Percentiles rank a stretch among this genome's conserved stretches.
phyloP scores from a whole-genome alignment of 2,329 filamentous ascomycete genomes.

The Fusarium sp. region DNA sequence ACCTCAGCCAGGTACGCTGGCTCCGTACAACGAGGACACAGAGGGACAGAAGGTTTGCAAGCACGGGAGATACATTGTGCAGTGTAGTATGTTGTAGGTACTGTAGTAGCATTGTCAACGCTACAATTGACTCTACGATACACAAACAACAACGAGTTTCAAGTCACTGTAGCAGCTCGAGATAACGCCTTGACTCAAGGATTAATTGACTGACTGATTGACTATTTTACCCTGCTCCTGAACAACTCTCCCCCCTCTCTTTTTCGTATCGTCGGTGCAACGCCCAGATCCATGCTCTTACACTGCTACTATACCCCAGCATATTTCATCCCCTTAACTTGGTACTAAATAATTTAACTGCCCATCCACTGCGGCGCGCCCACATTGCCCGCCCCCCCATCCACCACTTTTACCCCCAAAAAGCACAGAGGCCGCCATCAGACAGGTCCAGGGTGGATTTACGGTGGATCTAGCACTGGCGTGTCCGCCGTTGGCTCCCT shows the following conservation, averaged over 20 bases:
- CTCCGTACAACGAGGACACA: constrained; percentile 7
- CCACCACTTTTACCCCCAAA: constrained; percentile 36
- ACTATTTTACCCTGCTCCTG: constrained; percentile 15
- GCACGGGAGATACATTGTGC: neutral
- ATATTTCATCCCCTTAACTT: constrained; percentile 44
- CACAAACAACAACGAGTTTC: constrained; percentile 23
- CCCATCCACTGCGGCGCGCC: constrained; percentile 39
- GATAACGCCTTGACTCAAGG: constrained; percentile 25
- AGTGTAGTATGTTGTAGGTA: constrained; percentile 1
- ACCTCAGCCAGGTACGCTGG: neutral
- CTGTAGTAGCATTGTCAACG: neutral
- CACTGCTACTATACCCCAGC: constrained; percentile 41
- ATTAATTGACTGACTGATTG: neutral
- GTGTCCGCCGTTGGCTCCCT: constrained; percentile 41
- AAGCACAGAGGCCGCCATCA: constrained; percentile 45
- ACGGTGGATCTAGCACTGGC: constrained; percentile 46
- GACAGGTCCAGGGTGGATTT: constrained; percentile 46
- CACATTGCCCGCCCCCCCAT: constrained; percentile 36
- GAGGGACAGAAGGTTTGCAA: neutral
- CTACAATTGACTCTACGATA: constrained; percentile 10
- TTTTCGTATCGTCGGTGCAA: constrained; percentile 40
- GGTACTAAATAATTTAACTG: constrained; percentile 45
- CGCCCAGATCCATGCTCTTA: constrained; percentile 41
- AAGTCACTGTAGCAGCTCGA: constrained; percentile 24
- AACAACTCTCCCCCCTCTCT: constrained; percentile 22